Evolutionary conservation across 83 land plant genomes (phyloP).

Genomic region (Picea engelmannii): DNA sequence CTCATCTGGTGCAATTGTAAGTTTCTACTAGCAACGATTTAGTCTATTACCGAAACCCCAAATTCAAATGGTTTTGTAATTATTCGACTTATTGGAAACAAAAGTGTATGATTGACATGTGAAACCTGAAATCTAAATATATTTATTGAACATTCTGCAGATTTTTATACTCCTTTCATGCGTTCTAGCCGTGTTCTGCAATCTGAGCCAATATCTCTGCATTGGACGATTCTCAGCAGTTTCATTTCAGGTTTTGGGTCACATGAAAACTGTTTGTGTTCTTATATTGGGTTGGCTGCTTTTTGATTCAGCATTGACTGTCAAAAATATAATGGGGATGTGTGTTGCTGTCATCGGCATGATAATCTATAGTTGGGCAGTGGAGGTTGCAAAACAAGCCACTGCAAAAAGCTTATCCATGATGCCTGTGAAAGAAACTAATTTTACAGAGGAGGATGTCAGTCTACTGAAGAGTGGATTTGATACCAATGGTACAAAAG

Average conservation of each 20-base stretch:
- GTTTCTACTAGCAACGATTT: conserved; percentile 19
- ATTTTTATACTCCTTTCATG: conserved; percentile 66
- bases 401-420: conserved; percentile 14
- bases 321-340: conserved; percentile 65
- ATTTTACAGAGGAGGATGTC: conserved; percentile 40
- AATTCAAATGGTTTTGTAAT: conserved; percentile 7
- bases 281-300: conserved; percentile 63
- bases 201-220: conserved; percentile 72
- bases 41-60: not conserved
- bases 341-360: conserved; percentile 58
- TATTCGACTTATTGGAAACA: not conserved
- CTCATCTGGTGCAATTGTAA: conserved; percentile 52
- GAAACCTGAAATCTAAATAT: conserved; percentile 5
- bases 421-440: conserved; percentile 21
- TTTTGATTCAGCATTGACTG: conserved; percentile 52
- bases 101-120: not conserved
- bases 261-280: conserved; percentile 76
- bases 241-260: conserved; percentile 71
- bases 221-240: conserved; percentile 77
- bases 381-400: conserved; percentile 48
- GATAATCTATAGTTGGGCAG: conserved; percentile 69
- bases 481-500: conserved; percentile 6
- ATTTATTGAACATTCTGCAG: conserved; percentile 38
- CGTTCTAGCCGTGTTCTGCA: conserved; percentile 59
- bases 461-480: conserved; percentile 36